These are phyloP conservation scores for Scedosporium apiospermum DNA, from an alignment of 2,329 filamentous ascomycete species.

Conservation along the genomic window DNA sequence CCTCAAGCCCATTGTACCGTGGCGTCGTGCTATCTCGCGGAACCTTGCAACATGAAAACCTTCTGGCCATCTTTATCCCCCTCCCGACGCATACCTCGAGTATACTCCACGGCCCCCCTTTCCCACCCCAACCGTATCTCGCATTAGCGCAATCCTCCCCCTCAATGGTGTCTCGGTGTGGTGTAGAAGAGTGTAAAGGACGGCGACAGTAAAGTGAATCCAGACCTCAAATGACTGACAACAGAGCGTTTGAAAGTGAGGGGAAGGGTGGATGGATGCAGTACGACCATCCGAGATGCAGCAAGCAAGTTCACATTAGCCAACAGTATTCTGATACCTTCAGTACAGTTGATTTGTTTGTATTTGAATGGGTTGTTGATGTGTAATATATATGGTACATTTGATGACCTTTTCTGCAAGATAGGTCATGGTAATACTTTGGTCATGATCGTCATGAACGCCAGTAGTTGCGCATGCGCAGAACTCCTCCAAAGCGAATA, in stretches of 20 bases:
- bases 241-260: background rate
- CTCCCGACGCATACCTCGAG: background rate
- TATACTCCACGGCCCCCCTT: background rate
- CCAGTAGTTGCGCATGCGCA: background rate
- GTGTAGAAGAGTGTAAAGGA: background rate
- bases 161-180: constrained; percentile 3
- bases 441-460: constrained; percentile 1
- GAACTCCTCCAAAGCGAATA: background rate
- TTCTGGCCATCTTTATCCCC: background rate
- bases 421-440: background rate
- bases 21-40: background rate
- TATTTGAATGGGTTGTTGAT: background rate
- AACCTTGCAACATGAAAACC: background rate
- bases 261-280: background rate
- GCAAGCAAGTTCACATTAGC: too few relatives aligned
- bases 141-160: constrained; percentile 4
- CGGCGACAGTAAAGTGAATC: background rate
- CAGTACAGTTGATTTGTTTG: background rate
- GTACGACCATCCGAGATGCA: background rate
- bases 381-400: background rate
- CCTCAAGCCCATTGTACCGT: background rate
- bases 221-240: background rate
- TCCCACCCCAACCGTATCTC: background rate
- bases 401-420: background rate
- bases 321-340: background rate